Conservation (phyloP, 306 rosid species). For the Bauhinia variegata region DNA sequence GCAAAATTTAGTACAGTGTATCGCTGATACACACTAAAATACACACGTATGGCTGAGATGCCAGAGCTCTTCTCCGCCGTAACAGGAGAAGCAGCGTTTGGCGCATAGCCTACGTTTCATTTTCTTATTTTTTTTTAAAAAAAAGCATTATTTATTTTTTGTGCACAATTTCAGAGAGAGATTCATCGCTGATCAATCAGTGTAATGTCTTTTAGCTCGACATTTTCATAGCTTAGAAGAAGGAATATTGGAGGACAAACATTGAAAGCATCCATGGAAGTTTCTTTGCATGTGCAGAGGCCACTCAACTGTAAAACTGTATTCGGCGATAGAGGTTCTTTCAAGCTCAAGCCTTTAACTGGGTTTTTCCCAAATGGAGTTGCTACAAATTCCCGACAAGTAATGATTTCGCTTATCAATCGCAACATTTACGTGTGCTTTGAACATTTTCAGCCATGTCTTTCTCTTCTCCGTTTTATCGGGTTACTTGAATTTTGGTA, state of each 20-base stretch:
- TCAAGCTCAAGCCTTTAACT: slow-evolving; percentile 47
- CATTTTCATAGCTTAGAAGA: slow-evolving; percentile 18
- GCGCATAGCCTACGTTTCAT: not conserved
- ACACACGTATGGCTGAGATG: slow-evolving; percentile 37
- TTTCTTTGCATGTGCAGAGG: slow-evolving; percentile 52
- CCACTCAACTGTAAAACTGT: slow-evolving; percentile 44
- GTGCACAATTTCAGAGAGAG: slow-evolving; percentile 35
- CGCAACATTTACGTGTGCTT: not conserved
- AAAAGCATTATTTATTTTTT: not conserved
- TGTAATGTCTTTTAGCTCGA: slow-evolving; percentile 20
- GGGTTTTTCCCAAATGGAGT: slow-evolving; percentile 47
- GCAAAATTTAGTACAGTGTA: not conserved
- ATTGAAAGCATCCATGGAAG: slow-evolving; percentile 44
- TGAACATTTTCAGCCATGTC: not conserved
- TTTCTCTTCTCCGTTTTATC: not conserved
- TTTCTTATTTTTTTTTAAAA: not conserved
- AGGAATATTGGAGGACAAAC: not conserved
- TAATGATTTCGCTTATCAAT: slow-evolving; percentile 22
- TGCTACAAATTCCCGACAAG: slow-evolving; percentile 37
- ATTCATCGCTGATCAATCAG: slow-evolving; percentile 21
- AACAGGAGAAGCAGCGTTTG: slow-evolving; percentile 10
- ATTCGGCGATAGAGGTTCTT: slow-evolving; percentile 43
- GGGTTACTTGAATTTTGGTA: slow-evolving; percentile 13
- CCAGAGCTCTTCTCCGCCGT: slow-evolving; percentile 4
- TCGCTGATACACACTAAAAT: not conserved